Base-by-base conservation (phyloP, 352 stramenopile species). In the Pythium utonaiense region DNA sequence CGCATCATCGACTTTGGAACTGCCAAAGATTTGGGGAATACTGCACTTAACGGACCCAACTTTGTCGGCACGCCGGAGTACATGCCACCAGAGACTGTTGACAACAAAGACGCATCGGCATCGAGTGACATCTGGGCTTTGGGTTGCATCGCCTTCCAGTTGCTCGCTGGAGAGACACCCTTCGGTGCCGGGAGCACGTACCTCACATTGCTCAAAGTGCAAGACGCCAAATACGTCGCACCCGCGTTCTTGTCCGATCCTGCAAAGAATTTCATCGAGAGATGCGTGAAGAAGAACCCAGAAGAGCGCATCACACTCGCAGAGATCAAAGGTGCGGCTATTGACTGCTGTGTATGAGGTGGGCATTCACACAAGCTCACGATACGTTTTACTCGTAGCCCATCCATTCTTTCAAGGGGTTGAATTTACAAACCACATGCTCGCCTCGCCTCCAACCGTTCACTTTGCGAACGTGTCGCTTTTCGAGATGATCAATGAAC, bases 41-140 rank as follows among this genome's bases (percentile, higher is more conserved):
- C 65, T 28, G 28, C 78, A 6, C 75, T 93, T 0, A 90, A 93
- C 55, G 83, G 86, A 31, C 83, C 86, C 9, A 93, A 93, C 62
- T 95, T 95, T 58, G 86, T 95, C n/a, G 86, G 86, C 14, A 95
- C 86, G 10, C 86, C 86, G 25, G 86, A 95, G 71, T 95, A 95
- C 62, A 95, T 95, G 86, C 65, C 86, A 5, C 86, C 86, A 4
- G 86, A 95, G 64, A 91, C 83, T 22, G 87, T 95, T 25, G 77
- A 91, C 60, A 93, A 93, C 61, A 87, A 93, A 53, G 60, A 86
- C 1, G 75, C 78, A 13, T 83, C 70, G 6, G 63, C 61, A 22
- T 77, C 77, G 28, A 85, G 70, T 30, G 86, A 95, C 45, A 62
- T 90, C 24, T 95, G 86, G 86, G 80, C 86, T 1, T 63, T 95